Conservation (phyloP, 2,329 filamentous ascomycete species). For the Penicillium sp. region DNA sequence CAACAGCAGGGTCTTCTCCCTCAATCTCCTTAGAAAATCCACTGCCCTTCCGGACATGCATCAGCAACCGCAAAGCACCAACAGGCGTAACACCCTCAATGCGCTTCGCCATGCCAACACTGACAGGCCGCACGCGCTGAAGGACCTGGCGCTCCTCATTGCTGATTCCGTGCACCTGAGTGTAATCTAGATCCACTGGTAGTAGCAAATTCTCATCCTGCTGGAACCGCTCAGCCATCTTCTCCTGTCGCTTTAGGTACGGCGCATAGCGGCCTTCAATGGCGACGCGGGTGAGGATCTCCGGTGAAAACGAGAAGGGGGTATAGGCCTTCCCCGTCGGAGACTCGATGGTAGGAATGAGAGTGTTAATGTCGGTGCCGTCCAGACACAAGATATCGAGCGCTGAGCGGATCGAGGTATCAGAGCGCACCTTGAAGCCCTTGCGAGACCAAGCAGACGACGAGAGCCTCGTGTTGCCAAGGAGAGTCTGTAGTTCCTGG, state of each 20-base stretch:
- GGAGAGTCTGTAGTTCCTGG: conserved; percentile 60
- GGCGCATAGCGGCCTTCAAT: conserved; percentile 87
- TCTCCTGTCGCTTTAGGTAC: conserved; percentile 73
- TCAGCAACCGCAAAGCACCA: conserved; percentile 46
- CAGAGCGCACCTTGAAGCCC: conserved; percentile 68
- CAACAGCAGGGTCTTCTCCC: conserved; percentile 13
- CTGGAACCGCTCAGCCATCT: conserved; percentile 65
- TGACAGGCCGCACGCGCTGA: conserved; percentile 71
- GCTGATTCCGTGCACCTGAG: conserved; percentile 69
- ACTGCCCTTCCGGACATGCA: conserved; percentile 39
- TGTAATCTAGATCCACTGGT: conserved; percentile 75
- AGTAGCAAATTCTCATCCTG: conserved; percentile 75
- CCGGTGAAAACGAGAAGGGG: conserved; percentile 52
- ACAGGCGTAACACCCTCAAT: conserved; percentile 69
- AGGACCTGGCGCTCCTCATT: conserved; percentile 75
- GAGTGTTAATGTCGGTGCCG: conserved; percentile 57
- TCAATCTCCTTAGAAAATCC: conserved; percentile 17
- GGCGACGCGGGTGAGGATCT: conserved; percentile 67
- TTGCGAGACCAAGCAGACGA: conserved; percentile 66
- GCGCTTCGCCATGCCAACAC: conserved; percentile 80
- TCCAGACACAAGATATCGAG: conserved; percentile 76
- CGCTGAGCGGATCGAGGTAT: conserved; percentile 67
- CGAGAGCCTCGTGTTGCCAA: conserved; percentile 60
- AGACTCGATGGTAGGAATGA: conserved; percentile 55
- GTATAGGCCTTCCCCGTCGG: conserved; percentile 39